A percentile compares a stretch with the other conserved stretches of the same genome.
Conservation (phyloP, 2,329 filamentous ascomycete species). For the Diaporthe velutina region DNA sequence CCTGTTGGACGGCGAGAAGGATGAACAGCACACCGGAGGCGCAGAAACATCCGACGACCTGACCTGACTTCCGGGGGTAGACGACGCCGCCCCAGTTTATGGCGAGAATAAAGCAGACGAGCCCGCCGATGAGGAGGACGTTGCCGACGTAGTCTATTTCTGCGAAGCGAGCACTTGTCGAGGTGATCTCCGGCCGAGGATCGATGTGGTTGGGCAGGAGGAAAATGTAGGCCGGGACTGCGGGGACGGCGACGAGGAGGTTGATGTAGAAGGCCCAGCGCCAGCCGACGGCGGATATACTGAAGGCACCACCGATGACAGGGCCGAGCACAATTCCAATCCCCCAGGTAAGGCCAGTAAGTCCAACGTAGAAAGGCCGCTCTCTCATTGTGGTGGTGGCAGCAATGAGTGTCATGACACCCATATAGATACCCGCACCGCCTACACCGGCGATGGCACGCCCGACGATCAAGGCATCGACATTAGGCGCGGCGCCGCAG, state of each 20-base stretch:
- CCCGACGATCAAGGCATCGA: slow-evolving; percentile 62
- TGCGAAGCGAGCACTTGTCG: background rate
- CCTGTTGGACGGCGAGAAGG: slow-evolving; percentile 10
- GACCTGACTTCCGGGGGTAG: slow-evolving; percentile 36
- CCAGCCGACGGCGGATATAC: slow-evolving; percentile 26
- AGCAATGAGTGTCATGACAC: slow-evolving; percentile 38
- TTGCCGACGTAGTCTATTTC: slow-evolving; percentile 52
- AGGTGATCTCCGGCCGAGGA: slow-evolving; percentile 31
- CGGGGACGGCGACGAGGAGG: slow-evolving; percentile 33
- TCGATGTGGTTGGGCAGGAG: slow-evolving; percentile 33
- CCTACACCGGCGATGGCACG: slow-evolving; percentile 60
- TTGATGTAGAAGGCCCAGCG: slow-evolving; percentile 39
- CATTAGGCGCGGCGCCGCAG: slow-evolving; percentile 58
- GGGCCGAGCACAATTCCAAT: slow-evolving; percentile 48
- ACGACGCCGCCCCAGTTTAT: slow-evolving; percentile 36
- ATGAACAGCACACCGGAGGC: slow-evolving; percentile 31
- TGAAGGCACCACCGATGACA: slow-evolving; percentile 35
- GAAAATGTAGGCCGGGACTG: slow-evolving; percentile 16
- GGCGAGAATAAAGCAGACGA: slow-evolving; percentile 34
- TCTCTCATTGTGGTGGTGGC: slow-evolving; percentile 2
- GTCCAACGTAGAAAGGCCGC: background rate
- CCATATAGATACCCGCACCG: slow-evolving; percentile 58
- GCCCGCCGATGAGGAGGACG: slow-evolving; percentile 30
- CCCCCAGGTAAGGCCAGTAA: slow-evolving; percentile 48
- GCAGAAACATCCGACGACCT: slow-evolving; percentile 40